Conservation (phyloP, 2,329 filamentous ascomycete genomes). For the Colletotrichum paranaense region DNA sequence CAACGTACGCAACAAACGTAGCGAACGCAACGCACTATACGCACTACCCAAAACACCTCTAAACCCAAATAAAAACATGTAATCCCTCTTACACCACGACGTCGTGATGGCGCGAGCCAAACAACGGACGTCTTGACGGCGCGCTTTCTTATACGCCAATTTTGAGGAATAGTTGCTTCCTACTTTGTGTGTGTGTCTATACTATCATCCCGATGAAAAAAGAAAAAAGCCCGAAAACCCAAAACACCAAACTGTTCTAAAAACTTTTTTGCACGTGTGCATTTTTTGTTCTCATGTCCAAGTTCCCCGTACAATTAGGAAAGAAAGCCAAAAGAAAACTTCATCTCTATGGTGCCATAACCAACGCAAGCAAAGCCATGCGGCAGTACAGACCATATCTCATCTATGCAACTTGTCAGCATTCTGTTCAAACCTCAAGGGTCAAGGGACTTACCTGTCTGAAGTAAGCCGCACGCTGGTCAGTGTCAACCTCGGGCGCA, state of each 20-base stretch:
- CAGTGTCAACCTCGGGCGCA: constrained; percentile 95
- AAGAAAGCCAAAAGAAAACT: constrained; percentile 32
- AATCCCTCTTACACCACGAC: constrained; percentile 16
- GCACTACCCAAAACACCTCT: constrained; percentile 26
- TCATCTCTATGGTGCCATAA: constrained; percentile 67
- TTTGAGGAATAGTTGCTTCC: constrained; percentile 35
- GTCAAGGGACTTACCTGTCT: constrained; percentile 82
- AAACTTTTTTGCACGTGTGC: constrained; percentile 28
- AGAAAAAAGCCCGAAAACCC: constrained; percentile 4
- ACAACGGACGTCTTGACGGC: constrained; percentile 21
- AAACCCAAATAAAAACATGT: neutral
- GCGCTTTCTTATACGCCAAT: constrained; percentile 19
- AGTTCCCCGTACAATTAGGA: constrained; percentile 4
- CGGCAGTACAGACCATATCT: constrained; percentile 96
- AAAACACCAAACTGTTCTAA: constrained; percentile 21
- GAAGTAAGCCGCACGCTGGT: constrained; percentile 97
- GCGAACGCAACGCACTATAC: constrained; percentile 27
- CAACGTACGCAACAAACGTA: constrained; percentile 23
- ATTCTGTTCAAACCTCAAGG: neutral
- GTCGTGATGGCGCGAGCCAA: constrained; percentile 27
- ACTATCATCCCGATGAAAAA: constrained; percentile 21
- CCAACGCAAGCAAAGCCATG: constrained; percentile 95
- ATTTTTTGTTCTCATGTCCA: constrained; percentile 13
- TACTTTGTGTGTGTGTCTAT: constrained; percentile 27
- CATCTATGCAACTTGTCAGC: constrained; percentile 76